Base-by-base conservation (phyloP, 495 filamentous ascomycete genomes). In the Annulohypoxylon maeteangense region DNA sequence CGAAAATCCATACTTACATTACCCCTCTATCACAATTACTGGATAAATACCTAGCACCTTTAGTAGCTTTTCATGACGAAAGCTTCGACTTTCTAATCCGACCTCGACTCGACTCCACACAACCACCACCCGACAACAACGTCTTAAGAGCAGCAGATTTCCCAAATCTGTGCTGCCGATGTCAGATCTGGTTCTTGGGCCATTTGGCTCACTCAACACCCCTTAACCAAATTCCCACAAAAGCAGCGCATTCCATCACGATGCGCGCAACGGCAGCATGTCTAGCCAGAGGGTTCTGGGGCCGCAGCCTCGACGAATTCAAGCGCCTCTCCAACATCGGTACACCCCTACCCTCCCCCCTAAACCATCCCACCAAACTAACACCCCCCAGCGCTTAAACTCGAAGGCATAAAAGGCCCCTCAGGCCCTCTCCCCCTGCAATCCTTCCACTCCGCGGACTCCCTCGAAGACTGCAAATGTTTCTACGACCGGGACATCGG, bases 401-500 rank as follows among this genome's bases (percentile, higher is more conserved):
- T 83, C 60, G 86, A 90, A 71, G 88, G 83, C 63, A 78, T 91
- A 69, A 85, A 82, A 50, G 81, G 79, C 6, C 81, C 90, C 50
- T 81, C 81, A 10, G 81, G 82, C 20, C 87, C 90, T 44, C 86
- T 86, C 72, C 80, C 85, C 44, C 84, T 93, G 50, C 83, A 90
- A 73, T 74, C 80, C 74, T 92, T 98, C 82, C 86, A 89, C 81
- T 81, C 87, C 61, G 85, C 88, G 42, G 81, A 86, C 10, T 85
- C 87, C 11, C 75, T 93, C 32, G 77, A 85, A 16, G 81, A 81
- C 40, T 95, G 91, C 85, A 97, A 95, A 76, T 83, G 90, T 58
- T 93, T 98, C 88, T 91, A 87, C 76, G 95, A 99, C 77, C 83
- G 81, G 36, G 92, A 94, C 72, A 90, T 97, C 7, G 95, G 95